Base-by-base conservation (phyloP, 306 rosid species). In the Prinsepia uniflora region DNA sequence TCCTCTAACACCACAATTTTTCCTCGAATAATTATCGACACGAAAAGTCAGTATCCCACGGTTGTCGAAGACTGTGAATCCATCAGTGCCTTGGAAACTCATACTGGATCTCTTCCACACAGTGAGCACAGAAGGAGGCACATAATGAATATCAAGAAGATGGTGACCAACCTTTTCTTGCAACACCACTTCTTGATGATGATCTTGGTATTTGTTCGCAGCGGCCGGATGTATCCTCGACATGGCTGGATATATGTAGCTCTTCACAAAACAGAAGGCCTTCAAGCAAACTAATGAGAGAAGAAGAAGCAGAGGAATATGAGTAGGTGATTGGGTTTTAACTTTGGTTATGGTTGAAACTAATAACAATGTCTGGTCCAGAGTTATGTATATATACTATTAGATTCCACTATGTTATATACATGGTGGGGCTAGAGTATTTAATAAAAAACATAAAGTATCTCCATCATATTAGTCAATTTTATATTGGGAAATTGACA, bases 61-160 rank as follows among this genome's bases (percentile, higher is more conserved):
- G 65, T 75, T 57, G 63, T 83, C 84, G 4, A 80, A 80, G 20
- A 77, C 87, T 1, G 84, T 83, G 65, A 80, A 80, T 20, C 87
- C 87, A 10, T 83, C 84, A 1, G 87, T 80, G 3, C 87, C 87
- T 42, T 83, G 87, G 68, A 83, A 83, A 59, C 74, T 83, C 87
- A 80, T 83, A 73, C 78, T 83, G 3, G 87, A 80, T 74, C 78
- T 72, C 87, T 80, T 83, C 87, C 87, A 83, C 41, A 83, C 87
- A 0, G 87, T 83, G 47, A 83, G 79, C 70, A 77, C 82, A 0
- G 59, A 67, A 1, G 81, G 77, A 12, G 70, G 62, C 44, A 34
- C 60, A 46, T 62, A 18, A 22, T 42, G 55, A 19, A 4, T 22
- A 43, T 50, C 42, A 24, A 39, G 52, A 60, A 57, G 11, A 20